Evolutionary conservation across 139 green algal genomes (phyloP).

Genomic region (Zygnema cylindricum): DNA sequence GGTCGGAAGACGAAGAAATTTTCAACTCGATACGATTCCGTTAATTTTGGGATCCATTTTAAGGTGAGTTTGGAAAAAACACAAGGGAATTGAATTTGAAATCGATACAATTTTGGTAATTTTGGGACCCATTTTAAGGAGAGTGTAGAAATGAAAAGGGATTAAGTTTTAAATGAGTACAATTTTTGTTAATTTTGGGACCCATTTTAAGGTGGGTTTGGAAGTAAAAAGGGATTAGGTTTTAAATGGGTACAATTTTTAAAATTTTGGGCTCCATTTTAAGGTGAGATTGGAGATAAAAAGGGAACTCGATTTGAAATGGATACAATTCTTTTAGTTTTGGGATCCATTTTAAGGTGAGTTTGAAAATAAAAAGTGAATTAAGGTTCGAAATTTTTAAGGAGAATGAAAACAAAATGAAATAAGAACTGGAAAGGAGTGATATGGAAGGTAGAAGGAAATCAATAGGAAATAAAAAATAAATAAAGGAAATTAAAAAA

Average conservation of each 20-base stretch:
- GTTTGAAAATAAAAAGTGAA: no score
- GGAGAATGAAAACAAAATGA: no score
- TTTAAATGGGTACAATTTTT: conserved; percentile 16
- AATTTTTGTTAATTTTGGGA: conserved; percentile 26
- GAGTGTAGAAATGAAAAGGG: no score
- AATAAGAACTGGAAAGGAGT: no score
- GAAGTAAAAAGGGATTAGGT: no score
- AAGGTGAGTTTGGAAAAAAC: no score
- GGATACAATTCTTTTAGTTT: conserved; percentile 9
- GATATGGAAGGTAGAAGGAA: no score
- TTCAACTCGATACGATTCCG: conserved; percentile 34
- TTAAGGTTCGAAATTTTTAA: no score
- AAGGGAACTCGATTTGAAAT: neutral
- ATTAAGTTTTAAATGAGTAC: neutral
- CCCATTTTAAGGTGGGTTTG: neutral
- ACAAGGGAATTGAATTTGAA: neutral
- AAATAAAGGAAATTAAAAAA: no score
- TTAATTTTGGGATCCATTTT: conserved; percentile 9
- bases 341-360: conserved; percentile 6
- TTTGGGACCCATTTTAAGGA: neutral
- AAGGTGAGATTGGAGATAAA: no score
- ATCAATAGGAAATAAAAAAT: no score
- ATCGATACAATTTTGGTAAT: conserved; percentile 23
- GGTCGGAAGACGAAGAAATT: neutral
- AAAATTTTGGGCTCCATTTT: neutral